Conservation (phyloP, 345 rosid genomes). For the Bretschneidera sinensis region DNA sequence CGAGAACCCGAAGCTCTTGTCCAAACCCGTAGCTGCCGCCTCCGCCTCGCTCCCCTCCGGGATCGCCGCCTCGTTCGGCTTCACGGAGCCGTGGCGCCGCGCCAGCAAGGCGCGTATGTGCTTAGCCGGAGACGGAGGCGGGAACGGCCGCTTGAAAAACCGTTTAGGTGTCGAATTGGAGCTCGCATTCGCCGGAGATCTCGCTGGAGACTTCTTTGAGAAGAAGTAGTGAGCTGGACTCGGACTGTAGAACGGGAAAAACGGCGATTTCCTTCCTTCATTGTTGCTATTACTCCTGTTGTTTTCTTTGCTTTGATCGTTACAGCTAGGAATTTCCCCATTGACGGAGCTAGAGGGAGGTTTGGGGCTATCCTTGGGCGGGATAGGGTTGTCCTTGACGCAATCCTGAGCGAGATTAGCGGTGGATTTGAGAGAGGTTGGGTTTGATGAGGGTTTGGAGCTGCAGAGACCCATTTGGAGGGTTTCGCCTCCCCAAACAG, state of each 20-base stretch:
- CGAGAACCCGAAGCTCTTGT: slow-evolving; percentile 84
- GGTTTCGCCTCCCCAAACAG: slow-evolving; percentile 22
- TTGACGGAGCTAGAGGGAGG: slow-evolving; percentile 20
- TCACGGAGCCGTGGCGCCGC: slow-evolving; percentile 56
- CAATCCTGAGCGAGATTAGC: slow-evolving; percentile 19
- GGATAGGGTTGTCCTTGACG: slow-evolving; percentile 14
- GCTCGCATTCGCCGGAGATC: slow-evolving; percentile 61
- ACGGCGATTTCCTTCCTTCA: slow-evolving; percentile 69
- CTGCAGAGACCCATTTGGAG: slow-evolving; percentile 70
- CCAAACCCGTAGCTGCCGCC: slow-evolving; percentile 45
- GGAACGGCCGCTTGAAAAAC: slow-evolving; percentile 72
- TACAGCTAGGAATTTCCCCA: slow-evolving; percentile 19
- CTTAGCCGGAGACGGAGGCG: slow-evolving; percentile 97
- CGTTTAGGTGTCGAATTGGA: slow-evolving; percentile 68
- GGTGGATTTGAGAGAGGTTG: slow-evolving; percentile 34
- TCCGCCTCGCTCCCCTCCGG: slow-evolving; percentile 64
- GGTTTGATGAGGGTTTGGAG: slow-evolving; percentile 56
- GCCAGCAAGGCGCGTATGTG: slow-evolving; percentile 79
- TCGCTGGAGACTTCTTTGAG: slow-evolving; percentile 75
- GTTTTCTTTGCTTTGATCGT: slow-evolving; percentile 14
- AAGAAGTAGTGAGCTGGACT: slow-evolving; percentile 85
- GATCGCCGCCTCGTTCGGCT: slow-evolving; percentile 55
- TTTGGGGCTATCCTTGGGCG: slow-evolving; percentile 15
- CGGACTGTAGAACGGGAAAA: slow-evolving; percentile 78
- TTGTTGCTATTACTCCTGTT: slow-evolving; percentile 11